phyloP scores from a whole-genome alignment of 257 asterid species.

The Schizonepeta tenuifolia region DNA sequence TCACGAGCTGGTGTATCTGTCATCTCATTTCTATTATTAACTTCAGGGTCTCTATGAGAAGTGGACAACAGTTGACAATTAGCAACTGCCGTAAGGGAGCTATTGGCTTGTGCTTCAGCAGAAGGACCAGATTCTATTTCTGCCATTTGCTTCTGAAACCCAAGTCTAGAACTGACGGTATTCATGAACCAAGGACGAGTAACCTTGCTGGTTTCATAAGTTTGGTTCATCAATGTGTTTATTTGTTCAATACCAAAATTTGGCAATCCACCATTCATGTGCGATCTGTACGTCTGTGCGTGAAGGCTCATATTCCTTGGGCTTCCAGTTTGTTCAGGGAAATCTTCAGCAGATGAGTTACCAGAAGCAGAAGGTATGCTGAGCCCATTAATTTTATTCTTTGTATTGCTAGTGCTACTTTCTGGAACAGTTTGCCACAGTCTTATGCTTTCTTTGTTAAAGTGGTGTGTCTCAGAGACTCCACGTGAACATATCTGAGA shows the following conservation, averaged over 20 bases:
- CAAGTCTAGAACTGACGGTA: slow-evolving; percentile 29
- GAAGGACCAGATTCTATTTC: slow-evolving; percentile 30
- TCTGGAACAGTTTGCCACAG: slow-evolving; percentile 31
- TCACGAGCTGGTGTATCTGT: slow-evolving; percentile 31
- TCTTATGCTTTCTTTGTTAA: slow-evolving; percentile 33
- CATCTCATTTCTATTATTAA: slow-evolving; percentile 38
- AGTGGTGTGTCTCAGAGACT: slow-evolving; percentile 30
- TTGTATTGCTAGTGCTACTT: slow-evolving; percentile 40
- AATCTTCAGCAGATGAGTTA: slow-evolving; percentile 28
- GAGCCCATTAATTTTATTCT: slow-evolving; percentile 31
- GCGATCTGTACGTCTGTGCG: slow-evolving; percentile 38
- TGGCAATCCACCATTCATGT: slow-evolving; percentile 33
- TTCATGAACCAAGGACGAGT: slow-evolving; percentile 23
- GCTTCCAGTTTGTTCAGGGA: slow-evolving; percentile 37
- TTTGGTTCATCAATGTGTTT: slow-evolving; percentile 35
- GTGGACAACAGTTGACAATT: slow-evolving; percentile 39
- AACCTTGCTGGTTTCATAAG: slow-evolving; percentile 31
- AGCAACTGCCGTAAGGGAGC: slow-evolving; percentile 31
- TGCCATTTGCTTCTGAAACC: slow-evolving; percentile 45
- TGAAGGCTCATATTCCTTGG: slow-evolving; percentile 32
- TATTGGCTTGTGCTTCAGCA: slow-evolving; percentile 39
- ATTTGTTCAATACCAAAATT: slow-evolving; percentile 32
- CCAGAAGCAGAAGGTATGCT: slow-evolving; percentile 42
- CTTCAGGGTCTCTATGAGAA: slow-evolving; percentile 28
- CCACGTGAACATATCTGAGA: slow-evolving; percentile 42